A percentile compares a stretch with the other conserved stretches of the same genome.
Evolutionary conservation across 2,329 filamentous ascomycete genomes (phyloP).

Genomic region (Westerdykella ornata): DNA sequence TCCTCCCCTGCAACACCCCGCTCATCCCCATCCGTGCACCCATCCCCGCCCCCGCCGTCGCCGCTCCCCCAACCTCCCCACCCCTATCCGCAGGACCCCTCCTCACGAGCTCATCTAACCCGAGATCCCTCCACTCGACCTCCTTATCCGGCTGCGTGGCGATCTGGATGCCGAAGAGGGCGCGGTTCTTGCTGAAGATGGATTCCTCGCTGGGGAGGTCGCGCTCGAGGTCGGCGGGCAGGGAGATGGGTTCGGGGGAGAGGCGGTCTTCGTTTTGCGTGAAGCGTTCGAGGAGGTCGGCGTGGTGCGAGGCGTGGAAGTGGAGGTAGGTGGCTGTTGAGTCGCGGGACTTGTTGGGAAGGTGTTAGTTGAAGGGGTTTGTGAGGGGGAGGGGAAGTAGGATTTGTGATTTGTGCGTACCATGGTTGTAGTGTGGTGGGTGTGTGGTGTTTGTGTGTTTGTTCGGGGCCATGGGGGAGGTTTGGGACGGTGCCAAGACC

Average conservation of each 20-base stretch:
- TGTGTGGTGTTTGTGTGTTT: background rate
- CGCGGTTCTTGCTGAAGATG: slow-evolving; percentile 80
- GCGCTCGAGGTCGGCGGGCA: slow-evolving; percentile 72
- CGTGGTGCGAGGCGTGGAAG: slow-evolving; percentile 63
- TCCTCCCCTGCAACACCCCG: background rate
- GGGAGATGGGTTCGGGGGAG: slow-evolving; percentile 65
- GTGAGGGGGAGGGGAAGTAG: background rate
- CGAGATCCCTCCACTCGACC: slow-evolving; percentile 72
- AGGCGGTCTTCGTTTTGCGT: slow-evolving; percentile 29
- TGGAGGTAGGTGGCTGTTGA: slow-evolving; percentile 68
- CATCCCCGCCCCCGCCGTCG: slow-evolving; percentile 2
- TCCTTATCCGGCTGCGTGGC: slow-evolving; percentile 67
- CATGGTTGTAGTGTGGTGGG: background rate
- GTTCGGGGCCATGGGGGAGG: no score
- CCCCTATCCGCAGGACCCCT: slow-evolving; percentile 46
- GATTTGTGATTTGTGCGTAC: no score
- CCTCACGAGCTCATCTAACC: slow-evolving; percentile 63
- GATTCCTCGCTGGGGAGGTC: slow-evolving; percentile 85
- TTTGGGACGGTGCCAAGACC: no score
- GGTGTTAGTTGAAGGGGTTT: slow-evolving; percentile 1
- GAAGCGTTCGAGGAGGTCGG: slow-evolving; percentile 66
- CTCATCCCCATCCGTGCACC: slow-evolving; percentile 7
- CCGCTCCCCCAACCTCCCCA: slow-evolving; percentile 5
- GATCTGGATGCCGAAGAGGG: slow-evolving; percentile 76
- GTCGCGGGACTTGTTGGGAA: slow-evolving; percentile 56